Evolutionary conservation across 75 land plant species (phyloP), one percentile per base, ranked within the genome.

Genomic region (Cryptomeria japonica): DNA sequence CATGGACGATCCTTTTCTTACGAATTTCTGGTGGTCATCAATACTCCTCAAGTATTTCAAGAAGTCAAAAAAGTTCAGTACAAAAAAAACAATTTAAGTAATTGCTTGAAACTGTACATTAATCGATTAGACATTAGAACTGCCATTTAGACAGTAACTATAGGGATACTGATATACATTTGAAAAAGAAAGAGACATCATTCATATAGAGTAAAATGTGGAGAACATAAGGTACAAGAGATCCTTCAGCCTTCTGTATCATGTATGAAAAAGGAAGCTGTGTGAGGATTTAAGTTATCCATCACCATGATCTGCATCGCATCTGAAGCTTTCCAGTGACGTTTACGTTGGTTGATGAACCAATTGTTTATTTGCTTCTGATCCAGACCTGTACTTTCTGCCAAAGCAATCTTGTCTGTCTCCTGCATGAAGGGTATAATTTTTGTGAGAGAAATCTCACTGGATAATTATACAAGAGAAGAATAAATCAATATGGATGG

Each of bases 281-380:
- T 19, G 22, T 79, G 41, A 16, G 47, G 47, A 85, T 85, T 85
- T 6, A 22, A 41, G 25, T 44, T 22, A 87, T 92, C 93, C 95
- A 94, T 94, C 73, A 91, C 92, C 85, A 91, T 89, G 46, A 92
- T 90, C 86, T 91, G 93, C 95, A 94, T 92, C 37, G 92, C 93
- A 38, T 94, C 93, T 7, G 93, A 91, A 15, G 93, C 92, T 87
- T 92, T 95, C 97, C 97, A 94, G 89, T 96, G 97, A 19, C 96
- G 87, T 77, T 96, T 96, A 46, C 97, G 90, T 88, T 96, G 96
- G 84, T 96, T 96, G 22, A 96, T 95, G 87, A 96, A 96, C 97
- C 97, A 96, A 91, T 96, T 96, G 89, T 96, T 96, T 80, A 96
- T 96, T 64, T 96, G 96, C 90, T 94, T 96, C 90, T 91, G 91